Evolutionary conservation across 169 alveolate species (phyloP).

Genomic region (Plasmodium blacklocki): DNA sequence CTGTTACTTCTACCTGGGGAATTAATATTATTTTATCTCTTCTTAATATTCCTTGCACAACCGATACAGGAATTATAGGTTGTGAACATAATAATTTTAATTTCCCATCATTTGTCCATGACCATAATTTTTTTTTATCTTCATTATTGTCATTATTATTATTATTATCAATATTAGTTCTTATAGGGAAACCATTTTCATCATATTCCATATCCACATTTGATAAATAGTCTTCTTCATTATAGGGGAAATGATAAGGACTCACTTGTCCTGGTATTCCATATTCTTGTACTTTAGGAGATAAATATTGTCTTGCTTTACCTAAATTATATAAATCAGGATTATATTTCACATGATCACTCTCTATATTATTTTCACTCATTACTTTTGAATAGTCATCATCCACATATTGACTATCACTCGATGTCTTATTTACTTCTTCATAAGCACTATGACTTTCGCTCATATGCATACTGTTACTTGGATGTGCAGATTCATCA

Average conservation of each 20-base stretch:
- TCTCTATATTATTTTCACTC: conserved; percentile 7
- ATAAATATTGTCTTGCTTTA: conserved; percentile 44
- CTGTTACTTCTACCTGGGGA: conserved; percentile 89
- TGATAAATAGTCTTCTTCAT: conserved; percentile 16
- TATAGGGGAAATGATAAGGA: conserved; percentile 57
- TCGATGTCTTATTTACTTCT: conserved; percentile 1
- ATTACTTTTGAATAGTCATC: neutral
- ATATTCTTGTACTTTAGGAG: conserved; percentile 7
- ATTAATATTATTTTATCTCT: conserved; percentile 89
- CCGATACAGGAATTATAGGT: conserved; percentile 90
- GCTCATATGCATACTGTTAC: neutral
- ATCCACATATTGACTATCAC: conserved; percentile 2
- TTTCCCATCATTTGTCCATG: conserved; percentile 85
- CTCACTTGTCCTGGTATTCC: conserved; percentile 75
- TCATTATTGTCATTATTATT: neutral
- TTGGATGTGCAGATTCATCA: neutral
- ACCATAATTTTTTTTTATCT: conserved; percentile 82
- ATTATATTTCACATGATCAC: conserved; percentile 15
- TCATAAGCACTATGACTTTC: neutral
- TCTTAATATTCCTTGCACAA: conserved; percentile 88
- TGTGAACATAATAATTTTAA: conserved; percentile 82
- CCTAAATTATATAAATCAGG: conserved; percentile 67
- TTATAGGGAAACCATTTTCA: conserved; percentile 51
- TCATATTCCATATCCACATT: conserved; percentile 41
- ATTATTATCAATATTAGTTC: neutral